Conservation (phyloP, 176 grass and related monocot genomes). For the Triticum aestivum region DNA sequence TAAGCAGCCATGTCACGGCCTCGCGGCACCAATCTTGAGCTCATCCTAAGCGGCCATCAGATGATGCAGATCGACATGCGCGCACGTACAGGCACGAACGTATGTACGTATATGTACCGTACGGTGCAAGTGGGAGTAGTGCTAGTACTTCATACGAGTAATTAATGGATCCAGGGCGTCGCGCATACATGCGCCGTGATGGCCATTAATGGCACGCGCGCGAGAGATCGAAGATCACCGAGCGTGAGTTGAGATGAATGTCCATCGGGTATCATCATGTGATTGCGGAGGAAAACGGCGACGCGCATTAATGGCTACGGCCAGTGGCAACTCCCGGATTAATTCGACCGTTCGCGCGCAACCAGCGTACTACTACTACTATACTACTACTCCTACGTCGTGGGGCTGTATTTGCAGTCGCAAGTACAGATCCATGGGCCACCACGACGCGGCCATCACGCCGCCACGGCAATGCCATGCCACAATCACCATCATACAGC, state of each 20-base stretch:
- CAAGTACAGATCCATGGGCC: not conserved
- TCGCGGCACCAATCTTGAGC: too few relatives aligned
- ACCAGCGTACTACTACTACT: not conserved
- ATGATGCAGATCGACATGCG: not conserved
- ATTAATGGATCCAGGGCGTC: not conserved
- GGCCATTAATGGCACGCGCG: slow-evolving; percentile 8
- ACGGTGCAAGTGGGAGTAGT: not conserved
- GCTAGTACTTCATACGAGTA: not conserved
- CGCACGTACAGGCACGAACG: not conserved
- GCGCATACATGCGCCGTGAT: slow-evolving; percentile 12
- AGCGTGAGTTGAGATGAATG: not conserved
- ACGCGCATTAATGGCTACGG: not conserved
- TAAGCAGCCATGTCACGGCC: not conserved
- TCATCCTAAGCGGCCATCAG: not conserved
- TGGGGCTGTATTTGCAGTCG: not conserved
- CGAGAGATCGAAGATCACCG: not conserved
- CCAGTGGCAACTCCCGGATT: not conserved
- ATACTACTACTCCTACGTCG: too few relatives aligned
- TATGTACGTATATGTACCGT: too few relatives aligned
- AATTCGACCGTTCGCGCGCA: not conserved
- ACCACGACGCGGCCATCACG: not conserved
- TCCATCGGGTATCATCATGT: not conserved
- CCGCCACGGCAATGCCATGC: not conserved
- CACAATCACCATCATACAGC: not conserved
- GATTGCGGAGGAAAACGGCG: not conserved